Evolutionary conservation across 257 asterid genomes (phyloP), one percentile per base, ranked within the genome.

Genomic region (Penstemon barbatus): DNA sequence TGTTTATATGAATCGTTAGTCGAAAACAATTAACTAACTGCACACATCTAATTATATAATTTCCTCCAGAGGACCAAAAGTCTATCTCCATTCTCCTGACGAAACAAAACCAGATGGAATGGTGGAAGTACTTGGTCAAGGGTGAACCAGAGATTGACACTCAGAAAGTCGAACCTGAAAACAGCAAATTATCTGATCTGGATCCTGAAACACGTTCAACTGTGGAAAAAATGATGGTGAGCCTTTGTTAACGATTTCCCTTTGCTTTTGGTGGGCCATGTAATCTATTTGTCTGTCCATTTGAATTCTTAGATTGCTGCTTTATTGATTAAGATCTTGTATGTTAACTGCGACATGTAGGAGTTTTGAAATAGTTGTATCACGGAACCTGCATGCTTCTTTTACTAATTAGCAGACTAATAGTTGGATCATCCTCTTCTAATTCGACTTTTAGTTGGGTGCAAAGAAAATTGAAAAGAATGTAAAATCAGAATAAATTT

Each of bases 81-180:
- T 77, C 78, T n/a, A 15, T 90, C 60, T 88, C 96, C 65, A 56
- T 90, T 65, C 89, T 88, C 78, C 79, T 90, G 15, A 86, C 92
- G 25, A 88, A 90, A 66, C 87, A 81, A 13, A 79, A 90, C 72
- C 91, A 91, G 79, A 89, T 91, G 95, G 90, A 91, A 45, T 87
- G 97, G 96, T 91, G 97, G 96, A 89, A 89, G 74, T 87, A 69
- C 74, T 46, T 86, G 81, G 95, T 87, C 75, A 85, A 91, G 82
- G 97, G 95, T 74, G 95, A 84, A 56, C 96, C 94, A 2, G 93
- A 87, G 75, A 61, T 91, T 38, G 95, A 91, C 78, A 89, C 91
- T 5, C 91, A 89, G 80, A 85, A 87, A 72, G 92, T 81, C n/a
- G 96, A 87, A 77, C 97, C 96, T 33, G 97, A 87, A 79, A 80